Percentiles rank a stretch among this genome's conserved stretches.
Evolutionary conservation across 345 rosid species (phyloP).

Genomic region (Brassica juncea): DNA sequence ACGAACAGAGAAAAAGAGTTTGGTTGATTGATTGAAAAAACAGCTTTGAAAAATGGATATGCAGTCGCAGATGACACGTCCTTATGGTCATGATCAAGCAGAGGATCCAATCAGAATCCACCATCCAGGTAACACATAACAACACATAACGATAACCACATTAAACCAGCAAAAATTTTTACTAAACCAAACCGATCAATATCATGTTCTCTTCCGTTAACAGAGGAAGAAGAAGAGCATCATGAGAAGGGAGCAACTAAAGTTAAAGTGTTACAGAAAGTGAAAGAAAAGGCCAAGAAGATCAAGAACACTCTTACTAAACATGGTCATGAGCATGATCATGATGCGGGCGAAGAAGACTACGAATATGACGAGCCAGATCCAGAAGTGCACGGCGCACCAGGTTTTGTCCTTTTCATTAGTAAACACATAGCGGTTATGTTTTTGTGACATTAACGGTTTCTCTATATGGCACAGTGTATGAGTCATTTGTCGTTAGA

Average conservation of each 20-base stretch:
- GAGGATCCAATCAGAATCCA: conserved; percentile 43
- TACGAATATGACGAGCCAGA: conserved; percentile 58
- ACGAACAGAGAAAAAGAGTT: conserved; percentile 1
- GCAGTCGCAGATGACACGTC: conserved; percentile 46
- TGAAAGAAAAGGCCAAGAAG: conserved; percentile 75
- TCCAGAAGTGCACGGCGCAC: conserved; percentile 53
- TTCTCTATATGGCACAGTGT: conserved; percentile 16
- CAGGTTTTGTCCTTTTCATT: conserved; percentile 40
- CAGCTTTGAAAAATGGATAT: conserved; percentile 28
- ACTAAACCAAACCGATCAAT: background rate
- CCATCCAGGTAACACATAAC: conserved; percentile 36
- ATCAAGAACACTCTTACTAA: conserved; percentile 63
- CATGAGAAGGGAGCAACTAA: conserved; percentile 53
- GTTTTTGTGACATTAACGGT: conserved; percentile 2
- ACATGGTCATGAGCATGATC: conserved; percentile 52
- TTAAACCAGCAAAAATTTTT: background rate
- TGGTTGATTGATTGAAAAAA: background rate
- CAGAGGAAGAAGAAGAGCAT: conserved; percentile 57
- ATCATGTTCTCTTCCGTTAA: background rate
- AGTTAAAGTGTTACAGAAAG: conserved; percentile 68
- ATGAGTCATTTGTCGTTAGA: conserved; percentile 29
- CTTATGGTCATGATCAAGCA: conserved; percentile 48
- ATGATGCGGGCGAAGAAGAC: conserved; percentile 60
- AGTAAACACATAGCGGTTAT: background rate
- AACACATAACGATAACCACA: background rate